phyloP scores from a whole-genome alignment of 257 asterid species.

The Agastache rugosa region DNA sequence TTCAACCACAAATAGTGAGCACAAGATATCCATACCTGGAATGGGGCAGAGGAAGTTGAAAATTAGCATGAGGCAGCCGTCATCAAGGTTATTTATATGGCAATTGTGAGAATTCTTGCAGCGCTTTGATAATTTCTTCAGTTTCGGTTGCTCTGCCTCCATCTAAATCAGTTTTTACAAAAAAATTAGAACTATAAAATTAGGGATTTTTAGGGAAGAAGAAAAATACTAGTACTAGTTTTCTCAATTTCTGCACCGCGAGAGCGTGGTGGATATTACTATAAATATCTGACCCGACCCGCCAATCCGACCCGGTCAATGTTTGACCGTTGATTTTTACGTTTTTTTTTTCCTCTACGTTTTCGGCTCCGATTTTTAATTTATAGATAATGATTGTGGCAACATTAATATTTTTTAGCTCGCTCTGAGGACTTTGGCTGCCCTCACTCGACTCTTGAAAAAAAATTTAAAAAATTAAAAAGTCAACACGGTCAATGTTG shows the following conservation, averaged over 20 bases:
- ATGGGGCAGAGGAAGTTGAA: slow-evolving; percentile 90
- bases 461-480: too few species aligned
- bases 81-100: slow-evolving; percentile 73
- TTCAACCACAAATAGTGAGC: slow-evolving; percentile 3
- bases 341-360: too few species aligned
- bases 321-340: too few species aligned
- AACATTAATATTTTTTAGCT: too few species aligned
- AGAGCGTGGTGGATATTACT: not conserved
- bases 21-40: slow-evolving; percentile 63
- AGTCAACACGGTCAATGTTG: too few species aligned
- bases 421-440: too few species aligned
- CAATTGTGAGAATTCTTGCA: slow-evolving; percentile 29
- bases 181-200: not conserved
- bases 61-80: slow-evolving; percentile 95
- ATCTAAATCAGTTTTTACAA: slow-evolving; percentile 31
- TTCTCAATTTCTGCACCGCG: slow-evolving; percentile 4
- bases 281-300: too few species aligned
- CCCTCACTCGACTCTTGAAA: too few species aligned
- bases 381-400: too few species aligned
- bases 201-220: slow-evolving; percentile 38
- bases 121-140: slow-evolving; percentile 44
- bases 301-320: too few species aligned
- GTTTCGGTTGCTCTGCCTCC: slow-evolving; percentile 44
- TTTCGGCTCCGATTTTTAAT: too few species aligned
- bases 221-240: slow-evolving; percentile 2